These are phyloP conservation scores for Gaeumannomyces tritici DNA, from an alignment of 2,329 filamentous ascomycete species.

Conservation along the genomic window DNA sequence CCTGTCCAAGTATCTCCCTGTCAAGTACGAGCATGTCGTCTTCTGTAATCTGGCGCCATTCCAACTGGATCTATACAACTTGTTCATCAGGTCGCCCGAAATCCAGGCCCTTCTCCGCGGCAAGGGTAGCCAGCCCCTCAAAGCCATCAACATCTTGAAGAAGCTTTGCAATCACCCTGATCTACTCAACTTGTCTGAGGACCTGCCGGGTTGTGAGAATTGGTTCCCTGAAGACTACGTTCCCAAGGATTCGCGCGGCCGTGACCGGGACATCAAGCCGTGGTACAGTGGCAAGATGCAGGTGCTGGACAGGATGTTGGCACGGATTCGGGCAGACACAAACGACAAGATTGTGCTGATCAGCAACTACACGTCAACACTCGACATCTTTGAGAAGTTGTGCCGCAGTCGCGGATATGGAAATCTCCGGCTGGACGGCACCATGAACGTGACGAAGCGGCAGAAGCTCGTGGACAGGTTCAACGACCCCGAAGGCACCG, in stretches of 20 bases:
- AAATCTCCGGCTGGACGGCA: conserved; percentile 81
- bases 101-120: conserved; percentile 87
- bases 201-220: conserved; percentile 78
- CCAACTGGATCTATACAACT: conserved; percentile 88
- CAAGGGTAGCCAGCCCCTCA: conserved; percentile 91
- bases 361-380: conserved; percentile 93
- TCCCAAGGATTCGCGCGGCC: conserved; percentile 75
- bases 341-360: conserved; percentile 99
- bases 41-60: conserved; percentile 94
- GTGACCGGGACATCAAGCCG: conserved; percentile 84
- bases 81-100: conserved; percentile 92
- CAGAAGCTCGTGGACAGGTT: conserved; percentile 97
- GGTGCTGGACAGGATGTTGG: conserved; percentile 95
- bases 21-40: conserved; percentile 98
- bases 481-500: conserved; percentile 81
- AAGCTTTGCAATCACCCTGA: conserved; percentile 98
- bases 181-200: conserved; percentile 70
- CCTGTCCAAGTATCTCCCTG: conserved; percentile 88
- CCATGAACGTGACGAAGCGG: conserved; percentile 95
- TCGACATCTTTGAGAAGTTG: conserved; percentile 87
- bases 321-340: conserved; percentile 87
- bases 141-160: conserved; percentile 93
- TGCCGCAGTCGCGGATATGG: conserved; percentile 82
- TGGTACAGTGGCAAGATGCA: conserved; percentile 99
- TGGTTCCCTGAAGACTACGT: conserved; percentile 81